phyloP scores from a whole-genome alignment of 345 rosid species.

The Rhizophora mangle region DNA sequence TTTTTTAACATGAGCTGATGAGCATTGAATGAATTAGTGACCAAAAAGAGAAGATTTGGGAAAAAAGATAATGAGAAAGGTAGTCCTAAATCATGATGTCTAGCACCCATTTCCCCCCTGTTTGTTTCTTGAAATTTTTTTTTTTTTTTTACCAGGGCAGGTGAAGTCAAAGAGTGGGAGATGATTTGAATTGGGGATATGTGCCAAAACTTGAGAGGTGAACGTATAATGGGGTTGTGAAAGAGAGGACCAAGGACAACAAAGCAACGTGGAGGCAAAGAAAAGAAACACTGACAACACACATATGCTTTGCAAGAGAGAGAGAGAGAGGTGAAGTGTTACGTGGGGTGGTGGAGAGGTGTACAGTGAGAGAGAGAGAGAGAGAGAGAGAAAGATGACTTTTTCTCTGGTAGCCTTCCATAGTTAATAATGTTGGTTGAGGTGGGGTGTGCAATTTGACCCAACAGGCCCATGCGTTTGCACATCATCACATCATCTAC shows the following conservation, averaged over 20 bases:
- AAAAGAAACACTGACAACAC: constrained; percentile 32
- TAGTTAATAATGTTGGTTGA: constrained; percentile 30
- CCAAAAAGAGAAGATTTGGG: neutral
- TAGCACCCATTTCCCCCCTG: neutral
- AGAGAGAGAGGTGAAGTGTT: neutral
- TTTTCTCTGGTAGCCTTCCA: neutral
- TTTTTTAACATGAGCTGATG: neutral
- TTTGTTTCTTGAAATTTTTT: neutral
- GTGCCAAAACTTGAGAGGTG: constrained; percentile 17
- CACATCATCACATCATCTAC: constrained; percentile 8
- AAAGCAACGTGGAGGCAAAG: constrained; percentile 39
- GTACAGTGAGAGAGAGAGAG: neutral
- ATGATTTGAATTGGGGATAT: constrained; percentile 35
- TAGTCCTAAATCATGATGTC: neutral
- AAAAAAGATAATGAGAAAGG: constrained; percentile 12
- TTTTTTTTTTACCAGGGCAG: constrained; percentile 1
- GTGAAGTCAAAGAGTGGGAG: constrained; percentile 3
- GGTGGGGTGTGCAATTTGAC: constrained; percentile 29
- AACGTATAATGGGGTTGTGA: neutral
- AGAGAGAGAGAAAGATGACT: neutral
- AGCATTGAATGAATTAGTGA: constrained; percentile 24
- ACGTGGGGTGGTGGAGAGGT: neutral
- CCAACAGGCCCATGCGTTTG: constrained; percentile 25
- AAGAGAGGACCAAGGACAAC: constrained; percentile 6
- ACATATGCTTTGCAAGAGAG: constrained; percentile 7